Evolutionary conservation across 2,329 filamentous ascomycete genomes (phyloP).

Genomic region (Botrytis tulipae): DNA sequence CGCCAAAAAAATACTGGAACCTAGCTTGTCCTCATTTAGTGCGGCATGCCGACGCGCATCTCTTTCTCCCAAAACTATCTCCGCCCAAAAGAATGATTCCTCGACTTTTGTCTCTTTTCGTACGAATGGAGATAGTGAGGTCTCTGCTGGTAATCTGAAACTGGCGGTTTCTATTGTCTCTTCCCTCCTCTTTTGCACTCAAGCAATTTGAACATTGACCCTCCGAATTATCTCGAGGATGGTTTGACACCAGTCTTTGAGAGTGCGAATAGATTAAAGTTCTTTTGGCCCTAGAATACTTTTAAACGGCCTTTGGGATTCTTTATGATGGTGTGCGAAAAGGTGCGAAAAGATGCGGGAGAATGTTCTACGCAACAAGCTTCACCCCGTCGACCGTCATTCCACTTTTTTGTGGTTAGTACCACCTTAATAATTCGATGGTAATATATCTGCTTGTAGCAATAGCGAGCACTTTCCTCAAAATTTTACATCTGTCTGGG

Average conservation of each 20-base stretch:
- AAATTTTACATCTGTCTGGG: not conserved
- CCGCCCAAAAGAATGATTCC: not conserved
- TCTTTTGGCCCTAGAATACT: not conserved
- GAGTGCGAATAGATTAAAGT: not conserved
- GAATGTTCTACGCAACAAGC: not conserved
- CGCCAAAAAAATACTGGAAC: not conserved
- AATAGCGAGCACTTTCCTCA: not conserved
- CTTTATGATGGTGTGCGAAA: not conserved
- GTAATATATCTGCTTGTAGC: not conserved
- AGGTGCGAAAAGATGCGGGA: not conserved
- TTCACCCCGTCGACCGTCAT: not conserved
- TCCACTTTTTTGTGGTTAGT: not conserved
- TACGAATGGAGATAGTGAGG: not conserved
- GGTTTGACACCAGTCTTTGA: not conserved
- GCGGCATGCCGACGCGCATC: not conserved
- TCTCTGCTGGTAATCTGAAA: not conserved
- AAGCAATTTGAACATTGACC: not conserved
- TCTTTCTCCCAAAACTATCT: not conserved
- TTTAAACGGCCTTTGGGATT: not conserved
- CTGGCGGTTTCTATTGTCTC: not conserved
- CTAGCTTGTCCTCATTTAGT: not conserved
- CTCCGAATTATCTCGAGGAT: not conserved
- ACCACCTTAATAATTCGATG: not conserved
- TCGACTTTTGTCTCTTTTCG: not conserved
- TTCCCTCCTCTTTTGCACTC: not conserved